A percentile compares a stretch with the other conserved stretches of the same genome.
phyloP scores from a whole-genome alignment of 768 basidiomycete genomes.

The Arthromyces matolae region DNA sequence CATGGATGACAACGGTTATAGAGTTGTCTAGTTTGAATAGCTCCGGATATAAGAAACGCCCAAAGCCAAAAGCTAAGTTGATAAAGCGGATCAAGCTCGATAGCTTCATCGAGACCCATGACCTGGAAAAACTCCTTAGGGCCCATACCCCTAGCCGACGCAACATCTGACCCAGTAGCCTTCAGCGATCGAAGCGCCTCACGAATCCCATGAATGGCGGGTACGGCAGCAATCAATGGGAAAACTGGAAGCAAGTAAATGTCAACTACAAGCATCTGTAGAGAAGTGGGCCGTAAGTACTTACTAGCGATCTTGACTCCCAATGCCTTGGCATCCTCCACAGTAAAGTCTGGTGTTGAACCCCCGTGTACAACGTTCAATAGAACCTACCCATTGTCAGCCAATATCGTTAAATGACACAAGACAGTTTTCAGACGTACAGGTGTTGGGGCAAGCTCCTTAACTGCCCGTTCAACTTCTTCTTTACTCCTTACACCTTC shows the following conservation, averaged over 20 bases:
- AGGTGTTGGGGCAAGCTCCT: constrained; percentile 38
- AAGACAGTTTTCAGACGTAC: constrained; percentile 12
- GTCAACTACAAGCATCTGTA: no score
- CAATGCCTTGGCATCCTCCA: constrained; percentile 39
- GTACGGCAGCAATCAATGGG: constrained; percentile 43
- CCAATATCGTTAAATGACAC: background rate
- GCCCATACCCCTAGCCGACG: constrained; percentile 39
- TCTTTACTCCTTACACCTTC: constrained; percentile 48
- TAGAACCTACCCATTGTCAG: constrained; percentile 28
- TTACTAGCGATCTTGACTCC: constrained; percentile 43
- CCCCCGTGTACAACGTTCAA: constrained; percentile 51
- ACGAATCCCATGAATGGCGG: constrained; percentile 47
- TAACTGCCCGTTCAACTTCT: constrained; percentile 37
- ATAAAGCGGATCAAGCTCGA: no score
- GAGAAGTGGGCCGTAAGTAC: no score
- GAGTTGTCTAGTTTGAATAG: no score
- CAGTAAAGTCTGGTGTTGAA: constrained; percentile 47
- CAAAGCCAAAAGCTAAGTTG: no score
- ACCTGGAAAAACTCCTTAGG: constrained; percentile 50
- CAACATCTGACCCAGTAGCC: constrained; percentile 45
- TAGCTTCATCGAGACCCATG: constrained; percentile 33
- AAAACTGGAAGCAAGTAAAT: constrained; percentile 34
- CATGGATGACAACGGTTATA: no score
- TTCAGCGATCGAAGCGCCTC: constrained; percentile 46
- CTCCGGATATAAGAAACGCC: no score